These are phyloP conservation scores for Myxozyma kluyveri DNA, from an alignment of 805 yeast genomes.

Conservation along the genomic window DNA sequence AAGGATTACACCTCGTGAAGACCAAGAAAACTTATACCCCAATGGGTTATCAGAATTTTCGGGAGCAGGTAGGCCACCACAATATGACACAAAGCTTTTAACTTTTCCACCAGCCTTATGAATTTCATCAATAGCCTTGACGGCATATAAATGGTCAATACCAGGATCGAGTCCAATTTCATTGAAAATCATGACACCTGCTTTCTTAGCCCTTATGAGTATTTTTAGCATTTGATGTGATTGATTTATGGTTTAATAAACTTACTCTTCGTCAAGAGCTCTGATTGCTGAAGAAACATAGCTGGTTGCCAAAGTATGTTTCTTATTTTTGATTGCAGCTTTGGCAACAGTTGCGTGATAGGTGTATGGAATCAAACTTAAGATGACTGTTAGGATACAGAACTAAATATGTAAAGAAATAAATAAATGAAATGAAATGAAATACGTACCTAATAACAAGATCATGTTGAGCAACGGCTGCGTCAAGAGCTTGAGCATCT, in stretches of 20 bases:
- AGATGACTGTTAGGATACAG: too few relatives aligned
- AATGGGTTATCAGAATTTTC: slow-evolving; percentile 96
- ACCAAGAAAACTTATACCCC: slow-evolving; percentile 98
- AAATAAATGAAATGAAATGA: background rate
- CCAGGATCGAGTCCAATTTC: slow-evolving; percentile 99
- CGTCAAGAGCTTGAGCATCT: slow-evolving; percentile 72
- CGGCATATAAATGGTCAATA: slow-evolving; percentile 95
- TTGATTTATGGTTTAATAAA: background rate
- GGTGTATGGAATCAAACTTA: slow-evolving; percentile 78
- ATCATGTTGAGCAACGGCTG: slow-evolving; percentile 71
- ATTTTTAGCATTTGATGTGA: background rate
- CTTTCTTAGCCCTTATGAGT: slow-evolving; percentile 54
- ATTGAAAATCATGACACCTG: slow-evolving; percentile 96
- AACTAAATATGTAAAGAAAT: too few relatives aligned
- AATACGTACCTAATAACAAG: slow-evolving; percentile 70
- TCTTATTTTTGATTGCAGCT: slow-evolving; percentile 85
- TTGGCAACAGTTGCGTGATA: slow-evolving; percentile 90
- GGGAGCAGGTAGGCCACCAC: slow-evolving; percentile 99
- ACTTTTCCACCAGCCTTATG: slow-evolving; percentile 88
- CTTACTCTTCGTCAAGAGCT: slow-evolving; percentile 18
- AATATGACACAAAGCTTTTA: slow-evolving; percentile 88
- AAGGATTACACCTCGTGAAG: slow-evolving; percentile 93
- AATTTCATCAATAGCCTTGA: slow-evolving; percentile 95
- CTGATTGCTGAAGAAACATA: slow-evolving; percentile 58
- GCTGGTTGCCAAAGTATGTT: slow-evolving; percentile 84